Evolutionary conservation across 192 early-diverging fungal genomes (phyloP).

Genomic region (Coemansia sp.): DNA sequence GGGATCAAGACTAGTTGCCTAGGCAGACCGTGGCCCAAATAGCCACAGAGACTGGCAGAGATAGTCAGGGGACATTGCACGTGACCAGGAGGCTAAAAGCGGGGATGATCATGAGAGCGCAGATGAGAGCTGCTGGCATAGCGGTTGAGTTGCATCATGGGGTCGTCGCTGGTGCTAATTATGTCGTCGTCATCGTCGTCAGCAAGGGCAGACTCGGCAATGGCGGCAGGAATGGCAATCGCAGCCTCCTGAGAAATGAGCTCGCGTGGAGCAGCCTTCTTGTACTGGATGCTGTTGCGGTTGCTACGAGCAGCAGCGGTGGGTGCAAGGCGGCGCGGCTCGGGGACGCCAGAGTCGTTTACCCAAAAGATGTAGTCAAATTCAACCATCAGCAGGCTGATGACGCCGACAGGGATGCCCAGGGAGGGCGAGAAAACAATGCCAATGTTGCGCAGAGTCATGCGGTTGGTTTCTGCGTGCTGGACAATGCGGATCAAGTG

Average conservation of each 20-base stretch:
- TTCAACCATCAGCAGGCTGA: slow-evolving; percentile 86
- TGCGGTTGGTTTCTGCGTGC: slow-evolving; percentile 79
- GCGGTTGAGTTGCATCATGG: slow-evolving; percentile 36
- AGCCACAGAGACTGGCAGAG: no score
- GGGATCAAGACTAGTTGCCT: not conserved
- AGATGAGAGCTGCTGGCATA: slow-evolving; percentile 29
- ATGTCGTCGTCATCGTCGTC: slow-evolving; percentile 20
- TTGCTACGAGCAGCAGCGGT: slow-evolving; percentile 22
- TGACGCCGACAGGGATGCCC: slow-evolving; percentile 90
- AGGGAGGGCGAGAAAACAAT: slow-evolving; percentile 96
- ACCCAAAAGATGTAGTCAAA: slow-evolving; percentile 84
- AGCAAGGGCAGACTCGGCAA: slow-evolving; percentile 37
- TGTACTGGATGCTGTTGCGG: slow-evolving; percentile 55
- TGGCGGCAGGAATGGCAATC: slow-evolving; percentile 34
- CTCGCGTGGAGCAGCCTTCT: slow-evolving; percentile 49
- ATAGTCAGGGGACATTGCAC: no score
- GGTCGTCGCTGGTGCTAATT: slow-evolving; percentile 26
- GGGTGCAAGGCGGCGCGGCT: slow-evolving; percentile 31
- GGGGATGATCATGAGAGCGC: slow-evolving; percentile 4
- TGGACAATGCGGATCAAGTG: slow-evolving; percentile 91
- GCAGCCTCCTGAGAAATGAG: slow-evolving; percentile 46
- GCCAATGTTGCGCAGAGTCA: slow-evolving; percentile 93
- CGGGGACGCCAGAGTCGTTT: slow-evolving; percentile 60
- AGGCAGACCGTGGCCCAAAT: not conserved
- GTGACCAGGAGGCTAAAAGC: no score